Conservation (phyloP, 306 rosid species). For the Clitoria ternatea region DNA sequence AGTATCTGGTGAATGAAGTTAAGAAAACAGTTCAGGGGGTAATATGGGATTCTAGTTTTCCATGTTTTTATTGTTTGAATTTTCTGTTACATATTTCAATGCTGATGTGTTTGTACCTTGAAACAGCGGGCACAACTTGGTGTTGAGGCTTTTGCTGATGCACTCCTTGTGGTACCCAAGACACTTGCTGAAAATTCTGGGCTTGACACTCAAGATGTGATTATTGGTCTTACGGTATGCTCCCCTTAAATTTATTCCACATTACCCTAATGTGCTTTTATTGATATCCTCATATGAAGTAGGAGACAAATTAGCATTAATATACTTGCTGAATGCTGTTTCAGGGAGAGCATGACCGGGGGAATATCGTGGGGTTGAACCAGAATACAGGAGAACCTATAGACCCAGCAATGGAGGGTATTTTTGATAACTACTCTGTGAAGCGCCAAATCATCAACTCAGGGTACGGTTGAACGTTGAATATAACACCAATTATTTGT, state of each 20-base stretch:
- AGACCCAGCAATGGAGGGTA: conserved; percentile 95
- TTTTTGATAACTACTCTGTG: conserved; percentile 90
- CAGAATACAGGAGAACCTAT: conserved; percentile 87
- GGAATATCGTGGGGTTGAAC: conserved; percentile 76
- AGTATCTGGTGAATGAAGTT: conserved; percentile 72
- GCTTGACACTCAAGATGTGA: conserved; percentile 90
- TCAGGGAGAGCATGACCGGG: conserved; percentile 92
- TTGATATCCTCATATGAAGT: background rate
- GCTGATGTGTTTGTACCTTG: conserved; percentile 24
- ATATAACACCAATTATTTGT: background rate
- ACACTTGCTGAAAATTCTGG: conserved; percentile 97
- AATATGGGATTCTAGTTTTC: conserved; percentile 18
- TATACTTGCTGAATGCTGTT: conserved; percentile 22
- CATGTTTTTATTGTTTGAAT: background rate
- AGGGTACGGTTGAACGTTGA: conserved; percentile 46
- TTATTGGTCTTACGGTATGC: conserved; percentile 73
- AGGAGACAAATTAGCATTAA: background rate
- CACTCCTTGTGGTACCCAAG: conserved; percentile 96
- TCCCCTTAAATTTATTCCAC: background rate
- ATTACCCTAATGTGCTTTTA: background rate
- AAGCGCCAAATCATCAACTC: conserved; percentile 95
- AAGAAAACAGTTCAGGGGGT: conserved; percentile 98
- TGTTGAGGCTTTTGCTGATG: conserved; percentile 91
- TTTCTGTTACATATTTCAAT: background rate
- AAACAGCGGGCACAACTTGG: conserved; percentile 98